A percentile compares a stretch with the other conserved stretches of the same genome.
phyloP scores from a whole-genome alignment of 768 basidiomycete genomes.

The Myochromella boudieri region DNA sequence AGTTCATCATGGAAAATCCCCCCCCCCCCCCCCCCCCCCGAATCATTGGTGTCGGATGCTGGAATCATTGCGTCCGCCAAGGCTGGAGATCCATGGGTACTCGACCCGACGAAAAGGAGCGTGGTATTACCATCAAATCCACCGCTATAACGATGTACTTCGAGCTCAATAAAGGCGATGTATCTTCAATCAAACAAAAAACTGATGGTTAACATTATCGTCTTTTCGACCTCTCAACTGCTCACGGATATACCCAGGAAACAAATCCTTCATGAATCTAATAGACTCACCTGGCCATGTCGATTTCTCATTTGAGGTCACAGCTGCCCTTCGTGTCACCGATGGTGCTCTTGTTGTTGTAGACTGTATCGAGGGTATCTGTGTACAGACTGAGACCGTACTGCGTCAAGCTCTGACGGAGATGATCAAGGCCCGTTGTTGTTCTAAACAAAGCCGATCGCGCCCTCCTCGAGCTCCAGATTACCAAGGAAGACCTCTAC shows the following conservation, averaged over 20 bases:
- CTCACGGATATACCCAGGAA: conserved; percentile 42
- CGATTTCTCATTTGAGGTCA: conserved; percentile 99
- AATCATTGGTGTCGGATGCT: conserved; percentile 97
- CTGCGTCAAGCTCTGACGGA: conserved; percentile 95
- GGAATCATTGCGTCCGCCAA: conserved; percentile 94
- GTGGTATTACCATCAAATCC: conserved; percentile 99
- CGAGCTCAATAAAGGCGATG: conserved; percentile 86
- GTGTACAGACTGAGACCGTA: conserved; percentile 99
- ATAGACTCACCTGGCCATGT: conserved; percentile 99
- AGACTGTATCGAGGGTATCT: conserved; percentile 99
- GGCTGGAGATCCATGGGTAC: conserved; percentile 96
- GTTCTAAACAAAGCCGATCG: conserved; percentile 99
- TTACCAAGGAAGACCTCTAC: conserved; percentile 94
- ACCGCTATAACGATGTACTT: conserved; percentile 99
- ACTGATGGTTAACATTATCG: conserved; percentile 66
- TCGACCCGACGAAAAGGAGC: conserved; percentile 96
- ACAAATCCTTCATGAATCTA: conserved; percentile 98
- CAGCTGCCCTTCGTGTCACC: conserved; percentile 98
- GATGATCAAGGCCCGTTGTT: conserved; percentile 99
- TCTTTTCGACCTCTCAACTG: not conserved
- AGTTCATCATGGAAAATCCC: conserved; percentile 99
- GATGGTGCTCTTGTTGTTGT: conserved; percentile 99
- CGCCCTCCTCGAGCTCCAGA: conserved; percentile 97
- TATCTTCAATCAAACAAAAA: conserved; percentile 86
- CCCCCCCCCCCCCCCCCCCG: conserved; percentile 95